Evolutionary conservation across 208 protist species (phyloP), one percentile per base, ranked within the genome.

Genomic region (Leishmania gerbilli): DNA sequence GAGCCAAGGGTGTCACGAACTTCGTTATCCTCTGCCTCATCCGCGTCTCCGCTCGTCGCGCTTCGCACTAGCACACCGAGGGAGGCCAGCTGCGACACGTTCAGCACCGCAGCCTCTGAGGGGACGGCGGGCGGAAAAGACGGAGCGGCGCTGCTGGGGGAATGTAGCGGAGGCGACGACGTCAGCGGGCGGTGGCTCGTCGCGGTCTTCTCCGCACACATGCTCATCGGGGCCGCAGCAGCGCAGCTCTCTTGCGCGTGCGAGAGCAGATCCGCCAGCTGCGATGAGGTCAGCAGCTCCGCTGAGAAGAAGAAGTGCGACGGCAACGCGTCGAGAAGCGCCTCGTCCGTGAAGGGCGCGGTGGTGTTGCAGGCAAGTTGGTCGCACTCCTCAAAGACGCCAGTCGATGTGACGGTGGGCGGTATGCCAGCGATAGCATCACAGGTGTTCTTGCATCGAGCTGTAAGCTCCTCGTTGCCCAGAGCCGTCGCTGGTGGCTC

Each of bases 281-380:
- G 82, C 27, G 77, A 47, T 51, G 40, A 27, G 37, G 71, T 62
- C 40, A 81, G 21, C 5, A 86, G 49, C n/a, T 79, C 47, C 2
- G 71, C 68, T 19, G 82, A 45, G 6, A 55, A 40, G 53, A 86
- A 86, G 55, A 76, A 65, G 74, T 79, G 45, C 1, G 24, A 24
- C 13, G 53, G 56, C 1, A 82, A 77, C 1, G 71, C 78, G 55
- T 79, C 67, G 11, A 86, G 37, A 3, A 86, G 64, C 0, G 78
- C 74, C 9, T 51, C 40, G 42, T 76, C 74, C 2, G 31, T 65
- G 51, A 31, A n/a, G 2, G 49, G 31, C 37, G 47, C 55, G 42
- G n/a, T 3, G 47, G 13, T 42, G n/a, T 5, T 13, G 49, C 15
- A 24, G 47, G 47, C 15, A 24, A 24, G 47, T 15, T 19, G 1